Percentiles rank a stretch among this genome's conserved stretches.
phyloP scores from a whole-genome alignment of 805 yeast genomes.

The Saturnispora dispora region DNA sequence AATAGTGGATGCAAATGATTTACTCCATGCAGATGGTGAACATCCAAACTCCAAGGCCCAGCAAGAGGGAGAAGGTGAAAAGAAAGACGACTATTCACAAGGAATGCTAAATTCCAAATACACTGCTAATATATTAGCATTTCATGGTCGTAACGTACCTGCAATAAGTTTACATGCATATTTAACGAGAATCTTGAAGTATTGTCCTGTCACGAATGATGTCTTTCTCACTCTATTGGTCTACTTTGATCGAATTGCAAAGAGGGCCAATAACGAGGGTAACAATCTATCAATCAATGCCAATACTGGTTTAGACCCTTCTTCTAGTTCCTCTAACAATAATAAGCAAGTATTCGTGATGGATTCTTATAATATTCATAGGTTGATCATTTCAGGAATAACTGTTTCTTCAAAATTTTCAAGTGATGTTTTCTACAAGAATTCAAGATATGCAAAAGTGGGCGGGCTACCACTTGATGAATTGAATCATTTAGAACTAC shows the following conservation, averaged over 20 bases:
- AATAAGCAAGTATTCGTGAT: conserved; percentile 71
- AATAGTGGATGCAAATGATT: conserved; percentile 85
- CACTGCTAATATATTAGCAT: conserved; percentile 69
- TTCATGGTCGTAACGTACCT: conserved; percentile 93
- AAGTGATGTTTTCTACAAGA: conserved; percentile 89
- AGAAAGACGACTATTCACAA: conserved; percentile 10
- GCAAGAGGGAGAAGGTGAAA: conserved; percentile 13
- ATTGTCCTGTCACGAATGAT: conserved; percentile 98
- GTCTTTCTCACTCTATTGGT: conserved; percentile 85
- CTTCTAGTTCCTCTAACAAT: conserved; percentile 11
- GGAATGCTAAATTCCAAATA: conserved; percentile 33
- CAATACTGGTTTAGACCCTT: not conserved
- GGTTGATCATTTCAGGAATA: conserved; percentile 87
- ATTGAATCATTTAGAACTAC: conserved; percentile 84
- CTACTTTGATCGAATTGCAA: conserved; percentile 89
- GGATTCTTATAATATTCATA: conserved; percentile 93
- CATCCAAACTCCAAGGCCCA: conserved; percentile 7
- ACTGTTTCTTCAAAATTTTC: conserved; percentile 94
- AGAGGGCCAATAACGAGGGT: conserved; percentile 50
- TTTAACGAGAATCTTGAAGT: conserved; percentile 80
- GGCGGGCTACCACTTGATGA: conserved; percentile 94
- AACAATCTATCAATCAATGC: conserved; percentile 10
- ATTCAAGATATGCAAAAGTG: conserved; percentile 87
- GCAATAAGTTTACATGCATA: conserved; percentile 91
- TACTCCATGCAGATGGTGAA: conserved; percentile 50